Conservation (phyloP, 257 asterid species). For the Orobanche coerulescens region DNA sequence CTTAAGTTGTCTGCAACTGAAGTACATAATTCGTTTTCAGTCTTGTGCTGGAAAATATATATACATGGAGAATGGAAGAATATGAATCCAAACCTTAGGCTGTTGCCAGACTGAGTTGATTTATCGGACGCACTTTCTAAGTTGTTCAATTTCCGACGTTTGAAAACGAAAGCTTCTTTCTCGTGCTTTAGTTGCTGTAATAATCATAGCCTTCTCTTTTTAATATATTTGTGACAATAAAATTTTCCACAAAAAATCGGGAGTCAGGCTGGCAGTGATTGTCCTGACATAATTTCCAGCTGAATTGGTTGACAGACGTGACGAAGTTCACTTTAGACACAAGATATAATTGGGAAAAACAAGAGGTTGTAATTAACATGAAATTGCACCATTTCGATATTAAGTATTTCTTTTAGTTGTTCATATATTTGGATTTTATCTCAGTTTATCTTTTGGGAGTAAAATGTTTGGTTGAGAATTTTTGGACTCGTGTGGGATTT, state of each 20-base stretch:
- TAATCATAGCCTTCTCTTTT: not conserved
- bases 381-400: not conserved
- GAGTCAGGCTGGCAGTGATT: too few species aligned
- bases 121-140: not conserved
- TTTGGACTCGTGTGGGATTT: not conserved
- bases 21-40: not conserved
- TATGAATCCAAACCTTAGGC: not conserved
- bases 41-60: not conserved
- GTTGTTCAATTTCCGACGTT: too few species aligned
- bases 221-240: too few species aligned
- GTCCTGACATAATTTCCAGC: not conserved
- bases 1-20: not conserved
- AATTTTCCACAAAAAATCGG: too few species aligned
- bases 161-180: too few species aligned
- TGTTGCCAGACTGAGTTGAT: not conserved
- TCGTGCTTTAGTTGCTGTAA: not conserved
- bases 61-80: not conserved
- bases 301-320: not conserved
- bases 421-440: not conserved
- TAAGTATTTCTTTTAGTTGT: not conserved
- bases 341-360: not conserved
- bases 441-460: not conserved
- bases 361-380: not conserved
- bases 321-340: not conserved
- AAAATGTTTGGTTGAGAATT: not conserved